Evolutionary conservation across 441 rosid genomes (phyloP), one percentile per base, ranked within the genome.

Genomic region (Arabidopsis hybrid): DNA sequence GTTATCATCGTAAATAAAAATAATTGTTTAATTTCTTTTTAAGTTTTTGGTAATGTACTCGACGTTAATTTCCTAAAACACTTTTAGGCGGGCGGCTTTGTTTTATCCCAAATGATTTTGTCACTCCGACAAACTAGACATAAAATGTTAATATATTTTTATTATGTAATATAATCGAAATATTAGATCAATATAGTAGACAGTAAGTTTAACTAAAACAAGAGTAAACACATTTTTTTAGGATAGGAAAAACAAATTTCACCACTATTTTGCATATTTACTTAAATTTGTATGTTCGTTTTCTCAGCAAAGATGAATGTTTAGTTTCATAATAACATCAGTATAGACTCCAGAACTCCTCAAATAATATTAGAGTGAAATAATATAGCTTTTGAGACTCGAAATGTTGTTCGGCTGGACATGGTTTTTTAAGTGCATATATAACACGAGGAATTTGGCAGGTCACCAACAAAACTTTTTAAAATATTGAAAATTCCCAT

Each of bases 381-480:
- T 42, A 32, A 13, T 57, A 34, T 57, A 45, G 34, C 43, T 12
- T 1, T 71, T 16, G 29, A 39, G 49, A 60, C 45, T 40, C 13
- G 6, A 52, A 18, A 40, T 42, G 29, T 18, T 60, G 53, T 62
- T 55, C 55, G 51, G 12, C 5, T 56, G 29, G 29, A 26, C 29
- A 26, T 26, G 43, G 50, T n/a, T 38, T 52, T 38, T 14, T n/a
- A 58, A 21, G 31, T 63, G 72, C 79, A 76, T 57, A 57, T 49
- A 65, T 69, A 70, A 76, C 72, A 76, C 76, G 80, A 71, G 80
- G 80, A 65, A 7, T 64, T 77, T 71, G 76, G 67, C 57, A 77
- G 76, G 68, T 43, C 72, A 77, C 76, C 80, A 65, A 77, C 58
- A 77, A 77, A 71, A 59, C 40, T 11, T 70, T 32, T 18, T 10